Percentiles rank a stretch among this genome's conserved stretches.
phyloP scores from a whole-genome alignment of 306 rosid species.

The Cucurbita moschata region DNA sequence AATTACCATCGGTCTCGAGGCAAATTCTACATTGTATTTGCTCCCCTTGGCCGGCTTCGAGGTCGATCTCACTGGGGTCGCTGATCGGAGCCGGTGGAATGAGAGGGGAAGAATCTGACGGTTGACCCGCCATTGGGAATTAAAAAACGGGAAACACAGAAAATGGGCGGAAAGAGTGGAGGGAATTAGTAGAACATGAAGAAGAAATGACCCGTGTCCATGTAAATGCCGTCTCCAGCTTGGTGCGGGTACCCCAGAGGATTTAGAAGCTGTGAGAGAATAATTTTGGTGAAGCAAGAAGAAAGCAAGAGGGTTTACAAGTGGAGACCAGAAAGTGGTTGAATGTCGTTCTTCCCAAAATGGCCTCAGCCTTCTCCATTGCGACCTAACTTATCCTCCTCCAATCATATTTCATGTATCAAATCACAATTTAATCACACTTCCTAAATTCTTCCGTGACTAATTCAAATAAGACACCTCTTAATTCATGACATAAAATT shows the following conservation, averaged over 20 bases:
- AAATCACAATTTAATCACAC: too few species aligned
- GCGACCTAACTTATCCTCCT: neutral
- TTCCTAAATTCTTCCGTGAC: too few species aligned
- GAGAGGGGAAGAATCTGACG: slow-evolving; percentile 59
- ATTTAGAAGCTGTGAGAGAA: neutral
- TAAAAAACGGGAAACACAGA: neutral
- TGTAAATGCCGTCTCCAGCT: neutral
- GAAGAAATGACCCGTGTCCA: neutral
- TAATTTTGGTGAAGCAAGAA: neutral
- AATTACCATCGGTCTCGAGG: slow-evolving; percentile 87
- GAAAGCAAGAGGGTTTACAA: neutral
- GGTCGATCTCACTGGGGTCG: slow-evolving; percentile 71
- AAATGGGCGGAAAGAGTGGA: neutral
- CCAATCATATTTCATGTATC: neutral
- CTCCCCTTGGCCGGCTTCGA: slow-evolving; percentile 91
- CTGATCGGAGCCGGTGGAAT: slow-evolving; percentile 45
- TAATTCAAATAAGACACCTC: too few species aligned
- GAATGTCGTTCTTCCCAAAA: neutral
- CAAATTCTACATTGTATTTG: slow-evolving; percentile 98
- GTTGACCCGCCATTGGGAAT: slow-evolving; percentile 57
- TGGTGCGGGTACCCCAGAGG: neutral
- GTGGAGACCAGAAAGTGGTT: slow-evolving; percentile 8
- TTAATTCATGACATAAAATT: too few species aligned
- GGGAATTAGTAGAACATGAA: neutral
- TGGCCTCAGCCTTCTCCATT: neutral